These are phyloP conservation scores for Chaetoceros tenuissimus DNA, from an alignment of 108 stramenopile genomes.

Conservation along the genomic window DNA sequence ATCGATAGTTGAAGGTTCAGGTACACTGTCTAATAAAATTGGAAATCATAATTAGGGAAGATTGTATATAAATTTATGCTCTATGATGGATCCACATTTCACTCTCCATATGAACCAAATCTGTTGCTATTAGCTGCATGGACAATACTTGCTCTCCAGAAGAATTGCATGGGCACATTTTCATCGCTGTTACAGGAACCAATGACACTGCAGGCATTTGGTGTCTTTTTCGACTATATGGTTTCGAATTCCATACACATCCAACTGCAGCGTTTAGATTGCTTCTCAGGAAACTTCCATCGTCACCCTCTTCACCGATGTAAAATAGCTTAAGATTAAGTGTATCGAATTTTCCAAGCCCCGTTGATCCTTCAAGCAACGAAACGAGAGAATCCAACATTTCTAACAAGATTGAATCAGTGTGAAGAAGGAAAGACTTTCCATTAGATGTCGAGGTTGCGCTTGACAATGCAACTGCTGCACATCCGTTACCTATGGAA, in stretches of 20 bases:
- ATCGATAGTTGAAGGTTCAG: too few species aligned
- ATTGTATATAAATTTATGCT: too few species aligned
- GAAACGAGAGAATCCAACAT: conserved; percentile 35
- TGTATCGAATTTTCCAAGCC: conserved; percentile 17
- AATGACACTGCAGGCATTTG: conserved; percentile 34
- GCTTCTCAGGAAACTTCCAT: conserved; percentile 26
- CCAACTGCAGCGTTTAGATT: conserved; percentile 22
- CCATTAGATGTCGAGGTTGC: conserved; percentile 7
- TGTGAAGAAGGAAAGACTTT: conserved; percentile 13
- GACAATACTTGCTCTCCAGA: conserved; percentile 26
- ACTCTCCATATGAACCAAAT: conserved; percentile 64
- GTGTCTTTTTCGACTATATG: conserved; percentile 12
- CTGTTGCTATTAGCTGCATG: conserved; percentile 48
- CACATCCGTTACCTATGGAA: conserved; percentile 36
- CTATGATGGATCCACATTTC: conserved; percentile 47
- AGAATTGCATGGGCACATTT: conserved; percentile 3
- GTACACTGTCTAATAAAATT: too few species aligned
- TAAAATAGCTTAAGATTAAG: conserved; percentile 58
- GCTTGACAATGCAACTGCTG: conserved; percentile 32
- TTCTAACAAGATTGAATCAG: conserved; percentile 17
- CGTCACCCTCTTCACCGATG: conserved; percentile 2
- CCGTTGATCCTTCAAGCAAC: conserved; percentile 16
- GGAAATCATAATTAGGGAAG: too few species aligned
- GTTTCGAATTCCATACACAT: conserved; percentile 14
- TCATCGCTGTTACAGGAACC: conserved; percentile 44